phyloP scores from a whole-genome alignment of 768 basidiomycete species.

The Leucosporidium yakuticum region DNA sequence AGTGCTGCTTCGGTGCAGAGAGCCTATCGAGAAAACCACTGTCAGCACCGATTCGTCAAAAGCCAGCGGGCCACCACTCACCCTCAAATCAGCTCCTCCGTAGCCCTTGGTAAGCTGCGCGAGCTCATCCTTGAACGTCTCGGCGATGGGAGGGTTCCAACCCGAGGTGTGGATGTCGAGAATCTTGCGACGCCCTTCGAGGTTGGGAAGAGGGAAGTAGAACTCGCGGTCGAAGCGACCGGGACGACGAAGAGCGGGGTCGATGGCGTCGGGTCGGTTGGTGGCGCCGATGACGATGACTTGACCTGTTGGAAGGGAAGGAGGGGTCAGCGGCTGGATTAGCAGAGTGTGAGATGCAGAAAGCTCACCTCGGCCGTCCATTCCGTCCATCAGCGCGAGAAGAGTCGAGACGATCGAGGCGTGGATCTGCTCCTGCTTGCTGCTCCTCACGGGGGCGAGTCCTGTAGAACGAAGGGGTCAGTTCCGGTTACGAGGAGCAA shows the following conservation, averaged over 20 bases:
- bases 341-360: neutral
- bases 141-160: slow-evolving; percentile 75
- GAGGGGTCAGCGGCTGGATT: neutral
- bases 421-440: slow-evolving; percentile 98
- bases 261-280: slow-evolving; percentile 94
- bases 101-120: slow-evolving; percentile 93
- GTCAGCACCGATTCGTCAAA: neutral
- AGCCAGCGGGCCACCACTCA: slow-evolving; percentile 45
- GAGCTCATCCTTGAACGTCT: slow-evolving; percentile 57
- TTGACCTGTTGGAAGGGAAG: slow-evolving; percentile 51
- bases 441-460: slow-evolving; percentile 93
- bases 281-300: slow-evolving; percentile 98
- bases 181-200: slow-evolving; percentile 81
- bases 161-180: slow-evolving; percentile 79
- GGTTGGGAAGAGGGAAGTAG: slow-evolving; percentile 84
- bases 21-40: slow-evolving; percentile 51
- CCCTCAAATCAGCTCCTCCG: slow-evolving; percentile 91
- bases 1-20: slow-evolving; percentile 93
- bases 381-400: slow-evolving; percentile 96
- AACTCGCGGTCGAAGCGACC: slow-evolving; percentile 97
- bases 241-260: slow-evolving; percentile 86
- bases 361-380: slow-evolving; percentile 75
- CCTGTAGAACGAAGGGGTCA: slow-evolving; percentile 52
- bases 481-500: neutral
- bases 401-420: slow-evolving; percentile 95